Evolutionary conservation across 2,329 filamentous ascomycete genomes (phyloP), one percentile per base, ranked within the genome.

Genomic region (Microsporum audouinii): DNA sequence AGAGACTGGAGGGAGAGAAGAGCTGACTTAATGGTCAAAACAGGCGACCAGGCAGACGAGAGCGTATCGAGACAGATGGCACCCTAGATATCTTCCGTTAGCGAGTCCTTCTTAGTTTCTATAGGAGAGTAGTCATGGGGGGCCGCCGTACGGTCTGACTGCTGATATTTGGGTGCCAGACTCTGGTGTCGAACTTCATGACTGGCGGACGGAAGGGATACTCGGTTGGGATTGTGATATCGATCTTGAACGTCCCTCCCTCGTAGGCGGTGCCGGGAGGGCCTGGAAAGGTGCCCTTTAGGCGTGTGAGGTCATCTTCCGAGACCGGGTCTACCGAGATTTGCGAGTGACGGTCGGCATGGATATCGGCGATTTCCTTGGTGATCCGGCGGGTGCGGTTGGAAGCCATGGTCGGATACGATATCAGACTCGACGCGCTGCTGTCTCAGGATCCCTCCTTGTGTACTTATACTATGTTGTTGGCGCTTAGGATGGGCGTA

Each of bases 101-200:
- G 38, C 8, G 29, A 43, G 14, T 39, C 14, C n/a, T 14, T 58
- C 43, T 61, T 61, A 31, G 23, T 27, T 55, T 27, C 29, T 14
- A 27, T 49, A 36, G 23, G 33, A 10, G 2, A 14, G 10, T 14
- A 14, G 10, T 5, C 23, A 33, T 8, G 12, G 39, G 27, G 39
- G 14, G 38, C 17, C 6, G 17, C 79, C 86, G 70, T 77, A 95
- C 91, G 45, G 91, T 96, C 72, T 94, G 88, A 70, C 88, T 92
- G 80, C 89, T 95, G 76, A 99, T 84, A 71, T 99, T 99, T 38
- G 94, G 94, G 73, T 99, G 94, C 91, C 91, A 99, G 68, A 97
- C 87, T 75, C 87, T 91, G 65, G 94, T 99, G 65, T 87, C 83
- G 71, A 97, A 97, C 68, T 84, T 87, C 88, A 99, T 97, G 62